Evolutionary conservation across 306 rosid genomes (phyloP).

Genomic region (Citrullus colocynthis): DNA sequence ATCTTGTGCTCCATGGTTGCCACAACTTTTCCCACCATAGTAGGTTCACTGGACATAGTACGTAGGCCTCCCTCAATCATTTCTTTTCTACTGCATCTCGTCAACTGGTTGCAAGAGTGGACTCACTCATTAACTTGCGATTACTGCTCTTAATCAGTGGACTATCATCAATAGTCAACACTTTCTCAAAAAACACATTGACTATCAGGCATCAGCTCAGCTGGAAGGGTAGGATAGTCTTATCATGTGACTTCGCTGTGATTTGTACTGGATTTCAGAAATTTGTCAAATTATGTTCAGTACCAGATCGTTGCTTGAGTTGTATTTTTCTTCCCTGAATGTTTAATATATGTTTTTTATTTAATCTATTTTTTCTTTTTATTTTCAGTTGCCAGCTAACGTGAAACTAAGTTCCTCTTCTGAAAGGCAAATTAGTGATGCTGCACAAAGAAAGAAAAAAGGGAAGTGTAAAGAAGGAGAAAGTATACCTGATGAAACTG

Average conservation of each 20-base stretch:
- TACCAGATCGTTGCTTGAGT: neutral
- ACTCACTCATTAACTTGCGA: neutral
- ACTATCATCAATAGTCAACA: neutral
- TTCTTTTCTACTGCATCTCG: neutral
- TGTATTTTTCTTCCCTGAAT: neutral
- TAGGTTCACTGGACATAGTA: neutral
- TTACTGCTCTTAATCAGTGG: neutral
- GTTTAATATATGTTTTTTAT: neutral
- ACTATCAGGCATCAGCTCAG: neutral
- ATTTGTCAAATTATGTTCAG: neutral
- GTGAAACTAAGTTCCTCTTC: conserved; percentile 52
- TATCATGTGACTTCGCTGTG: neutral
- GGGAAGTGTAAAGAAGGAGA: conserved; percentile 88
- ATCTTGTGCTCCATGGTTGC: neutral
- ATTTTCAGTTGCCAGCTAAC: conserved; percentile 55
- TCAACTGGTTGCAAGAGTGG: neutral
- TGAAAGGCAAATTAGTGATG: conserved; percentile 24
- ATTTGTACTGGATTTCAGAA: neutral
- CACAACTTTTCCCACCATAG: neutral
- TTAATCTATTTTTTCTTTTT: neutral
- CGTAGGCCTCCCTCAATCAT: neutral
- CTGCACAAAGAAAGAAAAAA: conserved; percentile 69
- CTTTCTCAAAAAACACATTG: neutral
- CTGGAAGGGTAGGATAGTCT: neutral
- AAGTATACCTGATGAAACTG: conserved; percentile 29